Conservation (phyloP, 192 early-diverging fungal genomes). For the Haplosporangium gracile region DNA sequence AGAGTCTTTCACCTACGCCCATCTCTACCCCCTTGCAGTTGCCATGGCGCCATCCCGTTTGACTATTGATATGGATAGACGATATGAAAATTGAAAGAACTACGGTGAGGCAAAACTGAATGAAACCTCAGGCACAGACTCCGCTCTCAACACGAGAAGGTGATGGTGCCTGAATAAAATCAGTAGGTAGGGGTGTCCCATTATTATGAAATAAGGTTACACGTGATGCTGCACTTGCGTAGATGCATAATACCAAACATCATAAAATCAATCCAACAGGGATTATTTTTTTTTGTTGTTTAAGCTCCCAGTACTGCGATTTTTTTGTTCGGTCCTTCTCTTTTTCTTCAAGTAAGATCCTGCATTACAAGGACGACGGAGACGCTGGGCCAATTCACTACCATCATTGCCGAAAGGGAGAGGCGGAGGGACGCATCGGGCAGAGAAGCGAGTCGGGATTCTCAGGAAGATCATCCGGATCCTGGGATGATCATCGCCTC, state of each 20-base stretch:
- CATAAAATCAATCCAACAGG: background rate
- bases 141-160: background rate
- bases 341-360: slow-evolving; percentile 48
- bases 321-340: slow-evolving; percentile 31
- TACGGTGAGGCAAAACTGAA: background rate
- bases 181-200: too few species aligned
- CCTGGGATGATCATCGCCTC: background rate
- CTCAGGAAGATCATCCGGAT: background rate
- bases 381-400: background rate
- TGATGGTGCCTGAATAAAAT: background rate
- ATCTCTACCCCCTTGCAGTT: too few species aligned
- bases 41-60: background rate
- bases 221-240: background rate
- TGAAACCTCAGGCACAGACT: slow-evolving; percentile 4
- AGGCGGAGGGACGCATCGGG: background rate
- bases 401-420: too few species aligned
- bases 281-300: slow-evolving; percentile 10
- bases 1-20: too few species aligned
- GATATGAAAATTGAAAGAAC: too few species aligned
- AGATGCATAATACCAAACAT: background rate
- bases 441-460: background rate
- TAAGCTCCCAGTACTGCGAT: background rate
- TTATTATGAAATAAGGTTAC: background rate
- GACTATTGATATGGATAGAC: too few species aligned
- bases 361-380: background rate